Conservation (phyloP, 768 basidiomycete species). For the Mrakia blollopis region DNA sequence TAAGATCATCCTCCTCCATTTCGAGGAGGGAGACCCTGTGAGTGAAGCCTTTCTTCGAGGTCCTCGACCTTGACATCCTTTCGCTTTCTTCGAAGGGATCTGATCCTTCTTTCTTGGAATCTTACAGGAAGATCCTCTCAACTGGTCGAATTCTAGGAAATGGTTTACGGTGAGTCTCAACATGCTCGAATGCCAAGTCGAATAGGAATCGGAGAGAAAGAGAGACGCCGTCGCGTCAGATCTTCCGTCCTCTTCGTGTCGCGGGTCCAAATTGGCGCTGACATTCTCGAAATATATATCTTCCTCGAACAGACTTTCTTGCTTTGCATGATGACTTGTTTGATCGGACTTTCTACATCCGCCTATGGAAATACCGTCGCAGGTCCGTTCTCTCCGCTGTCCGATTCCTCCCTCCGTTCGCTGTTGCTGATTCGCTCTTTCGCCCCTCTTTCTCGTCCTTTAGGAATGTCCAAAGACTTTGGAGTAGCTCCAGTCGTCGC, state of each 20-base stretch:
- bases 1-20: constrained; percentile 36
- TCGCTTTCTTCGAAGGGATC: not conserved
- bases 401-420: too few species aligned
- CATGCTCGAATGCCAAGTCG: not conserved
- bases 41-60: not conserved
- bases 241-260: too few species aligned
- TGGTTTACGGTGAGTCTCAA: constrained; percentile 10
- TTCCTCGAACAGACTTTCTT: not conserved
- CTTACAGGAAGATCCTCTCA: constrained; percentile 21
- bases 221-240: not conserved
- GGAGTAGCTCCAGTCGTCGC: constrained; percentile 35
- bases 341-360: constrained; percentile 35
- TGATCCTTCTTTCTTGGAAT: not conserved
- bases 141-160: constrained; percentile 20
- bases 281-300: too few species aligned
- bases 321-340: constrained; percentile 32
- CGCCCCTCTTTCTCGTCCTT: too few species aligned
- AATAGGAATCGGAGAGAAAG: not conserved
- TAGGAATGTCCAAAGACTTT: constrained; percentile 37
- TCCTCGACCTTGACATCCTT: not conserved
- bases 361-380: constrained; percentile 33
- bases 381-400: too few species aligned
- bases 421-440: too few species aligned
- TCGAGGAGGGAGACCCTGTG: constrained; percentile 37
- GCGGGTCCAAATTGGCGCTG: too few species aligned